phyloP scores from a whole-genome alignment of 768 basidiomycete genomes.

The Infundibulicybe gibba region DNA sequence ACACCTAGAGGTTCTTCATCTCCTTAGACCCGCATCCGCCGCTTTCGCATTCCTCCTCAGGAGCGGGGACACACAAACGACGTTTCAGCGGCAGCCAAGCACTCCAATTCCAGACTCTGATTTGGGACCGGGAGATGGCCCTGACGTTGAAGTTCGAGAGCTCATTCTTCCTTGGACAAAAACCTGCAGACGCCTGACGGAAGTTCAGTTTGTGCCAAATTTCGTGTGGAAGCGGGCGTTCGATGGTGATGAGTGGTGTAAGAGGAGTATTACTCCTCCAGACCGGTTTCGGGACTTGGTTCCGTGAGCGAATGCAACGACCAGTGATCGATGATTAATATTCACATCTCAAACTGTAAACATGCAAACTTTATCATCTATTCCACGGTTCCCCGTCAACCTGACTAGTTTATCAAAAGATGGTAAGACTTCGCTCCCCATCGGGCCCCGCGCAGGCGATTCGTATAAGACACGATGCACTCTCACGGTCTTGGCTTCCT shows the following conservation, averaged over 20 bases:
- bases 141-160: conserved; percentile 26
- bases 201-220: conserved; percentile 36
- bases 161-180: conserved; percentile 41
- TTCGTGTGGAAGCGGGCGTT: conserved; percentile 34
- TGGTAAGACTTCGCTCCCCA: too few relatives aligned
- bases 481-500: too few relatives aligned
- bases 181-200: conserved; percentile 31
- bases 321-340: too few relatives aligned
- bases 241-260: conserved; percentile 31
- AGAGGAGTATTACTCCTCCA: conserved; percentile 2
- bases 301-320: too few relatives aligned
- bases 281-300: too few relatives aligned
- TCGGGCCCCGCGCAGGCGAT: too few relatives aligned
- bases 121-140: conserved; percentile 7
- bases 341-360: too few relatives aligned
- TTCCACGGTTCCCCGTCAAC: too few relatives aligned
- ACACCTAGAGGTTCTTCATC: conserved; percentile 30
- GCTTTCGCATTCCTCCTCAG: background rate
- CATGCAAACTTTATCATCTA: too few relatives aligned
- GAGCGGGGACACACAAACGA: conserved; percentile 3
- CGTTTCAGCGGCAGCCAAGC: background rate
- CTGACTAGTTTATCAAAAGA: too few relatives aligned
- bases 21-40: conserved; percentile 22
- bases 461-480: too few relatives aligned
- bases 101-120: background rate